Conservation (phyloP, 306 rosid genomes). For the Astragalus membranaceus region DNA sequence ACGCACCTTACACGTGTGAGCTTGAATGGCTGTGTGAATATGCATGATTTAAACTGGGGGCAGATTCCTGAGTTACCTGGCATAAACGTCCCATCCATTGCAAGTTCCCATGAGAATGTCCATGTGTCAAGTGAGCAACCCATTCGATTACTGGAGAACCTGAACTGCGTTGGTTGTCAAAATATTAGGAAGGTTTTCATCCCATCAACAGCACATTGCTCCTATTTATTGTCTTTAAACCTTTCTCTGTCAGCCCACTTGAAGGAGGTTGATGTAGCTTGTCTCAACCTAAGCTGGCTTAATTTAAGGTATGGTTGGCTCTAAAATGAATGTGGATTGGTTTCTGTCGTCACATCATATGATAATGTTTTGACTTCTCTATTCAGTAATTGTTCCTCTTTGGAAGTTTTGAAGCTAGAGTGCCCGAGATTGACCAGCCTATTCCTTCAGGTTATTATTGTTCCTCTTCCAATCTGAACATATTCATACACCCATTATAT, state of each 20-base stretch:
- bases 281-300: conserved; percentile 82
- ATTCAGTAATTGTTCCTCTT: conserved; percentile 70
- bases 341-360: conserved; percentile 6
- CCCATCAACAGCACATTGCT: conserved; percentile 76
- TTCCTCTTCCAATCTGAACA: not conserved
- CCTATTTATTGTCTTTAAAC: conserved; percentile 54
- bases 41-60: conserved; percentile 98
- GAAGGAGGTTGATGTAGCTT: conserved; percentile 87
- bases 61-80: conserved; percentile 32
- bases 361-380: conserved; percentile 17
- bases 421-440: conserved; percentile 86
- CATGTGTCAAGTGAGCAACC: conserved; percentile 48
- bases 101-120: conserved; percentile 28
- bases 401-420: conserved; percentile 82
- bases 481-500: not conserved
- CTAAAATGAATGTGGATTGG: not conserved
- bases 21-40: conserved; percentile 92
- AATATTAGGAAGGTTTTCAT: conserved; percentile 87
- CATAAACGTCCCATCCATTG: conserved; percentile 24
- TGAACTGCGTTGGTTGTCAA: conserved; percentile 88
- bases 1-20: conserved; percentile 85
- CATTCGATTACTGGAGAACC: conserved; percentile 73
- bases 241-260: conserved; percentile 77
- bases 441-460: conserved; percentile 70
- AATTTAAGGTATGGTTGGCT: conserved; percentile 62